Evolutionary conservation across 2,329 filamentous ascomycete genomes (phyloP), one percentile per base, ranked within the genome.

Genomic region (Fonsecaea pedrosoi): DNA sequence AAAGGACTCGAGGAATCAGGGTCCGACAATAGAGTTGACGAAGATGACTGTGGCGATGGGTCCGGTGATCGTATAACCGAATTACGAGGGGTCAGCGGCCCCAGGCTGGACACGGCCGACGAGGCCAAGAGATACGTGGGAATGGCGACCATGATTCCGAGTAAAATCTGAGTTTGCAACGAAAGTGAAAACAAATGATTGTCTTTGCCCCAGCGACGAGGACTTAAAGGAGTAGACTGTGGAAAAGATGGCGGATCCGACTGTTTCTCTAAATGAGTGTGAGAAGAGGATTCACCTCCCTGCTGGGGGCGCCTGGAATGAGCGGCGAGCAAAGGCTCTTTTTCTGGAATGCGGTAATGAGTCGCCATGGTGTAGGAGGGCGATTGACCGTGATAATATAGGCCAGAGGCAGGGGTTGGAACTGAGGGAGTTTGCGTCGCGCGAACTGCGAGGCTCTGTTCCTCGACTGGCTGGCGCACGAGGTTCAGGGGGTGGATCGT

Each of bases 111-210:
- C 6, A 69, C 35, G 38, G 64, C 64, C 53, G 70, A 63, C 42
- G 68, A 64, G 60, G 68, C 65, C 64, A 70, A 34, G 38, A 72
- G 54, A 32, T 69, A 70, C 30, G 69, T 56, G 30, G 70, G 70
- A 53, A 72, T 69, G 35, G 69, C 70, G 56, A 72, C 66, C 70
- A 72, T 72, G 55, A 72, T 70, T 42, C 30, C 56, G 55, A 70
- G 60, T 58, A 69, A 54, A 32, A 69, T 61, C 54, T 69, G 65
- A 61, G 48, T 54, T n/a, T 45, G 56, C 37, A 64, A 64, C 8
- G 60, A 68, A 55, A 63, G 62, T 53, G 54, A 32, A 32, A 56
- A 62, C n/a, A 37, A 53, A 30, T 13, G 58, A 68, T 12, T 40
- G 30, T 65, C 18, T 40, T 18, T 63, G 25, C 8, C 10, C n/a